Evolutionary conservation across 805 yeast species (phyloP), one percentile per base, ranked within the genome.

Genomic region (Candida suzukii): DNA sequence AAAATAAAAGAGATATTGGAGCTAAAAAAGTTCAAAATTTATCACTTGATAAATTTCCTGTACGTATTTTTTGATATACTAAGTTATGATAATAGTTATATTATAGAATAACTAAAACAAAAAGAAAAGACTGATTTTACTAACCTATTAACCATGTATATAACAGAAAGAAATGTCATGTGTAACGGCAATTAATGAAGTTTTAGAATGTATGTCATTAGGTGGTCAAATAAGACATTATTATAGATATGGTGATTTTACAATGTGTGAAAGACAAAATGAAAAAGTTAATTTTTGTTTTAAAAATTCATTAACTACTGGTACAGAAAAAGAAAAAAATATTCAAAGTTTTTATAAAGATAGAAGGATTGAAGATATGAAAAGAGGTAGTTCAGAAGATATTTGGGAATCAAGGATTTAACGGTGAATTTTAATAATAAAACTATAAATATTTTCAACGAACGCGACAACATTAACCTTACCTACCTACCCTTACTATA

Each of bases 221-320:
- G 97, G 96, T 3, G 97, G 97, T 0, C 96, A 90, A 56, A 64
- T 86, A 18, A 75, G 95, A 45, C 75, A 83, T 61, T 83, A 84
- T 53, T 91, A 90, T 57, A 68, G 97, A 41, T 83, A 78, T 55
- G 97, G 97, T 2, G 77, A 80, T 34, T 71, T 87, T 52, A 78
- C 80, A 39, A 67, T 76, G 45, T 91, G 98, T 61, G 71, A 70
- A 35, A 73, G 72, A 39, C 84, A 84, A 52, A 69, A 85, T 40
- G 78, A 73, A 20, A 87, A 88, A 64, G 70, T 88, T 53, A 82
- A 83, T 70, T 91, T 91, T 60, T 88, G 97, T 49, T 50, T 90
- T 35, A 67, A 70, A 40, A 74, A 83, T 57, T 50, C 62, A 3
- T 71, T 82, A 41, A 73, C 75, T 7, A 58, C 76, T 25, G 81